These are phyloP conservation scores for Arthrobotrys pseudoclavata DNA, from an alignment of 2,329 filamentous ascomycete genomes.

Conservation along the genomic window DNA sequence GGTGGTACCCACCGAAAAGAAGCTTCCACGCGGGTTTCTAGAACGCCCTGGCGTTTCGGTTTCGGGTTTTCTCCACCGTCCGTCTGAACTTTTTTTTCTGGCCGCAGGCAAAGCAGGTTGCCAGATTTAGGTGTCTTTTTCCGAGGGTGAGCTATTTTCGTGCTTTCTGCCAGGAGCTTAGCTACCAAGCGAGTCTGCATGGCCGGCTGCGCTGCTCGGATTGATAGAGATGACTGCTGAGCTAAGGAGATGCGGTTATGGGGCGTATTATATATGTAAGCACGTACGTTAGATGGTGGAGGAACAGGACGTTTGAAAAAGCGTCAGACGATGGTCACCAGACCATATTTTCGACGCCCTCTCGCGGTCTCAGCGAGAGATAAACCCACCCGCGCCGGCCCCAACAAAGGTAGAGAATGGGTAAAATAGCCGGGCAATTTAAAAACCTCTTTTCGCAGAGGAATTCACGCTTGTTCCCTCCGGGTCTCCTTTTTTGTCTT, in stretches of 20 bases:
- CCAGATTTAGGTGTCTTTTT: slow-evolving; percentile 18
- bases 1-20: slow-evolving; percentile 14
- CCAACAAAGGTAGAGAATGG: slow-evolving; percentile 17
- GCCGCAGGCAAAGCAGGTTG: not conserved
- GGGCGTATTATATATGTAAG: slow-evolving; percentile 3
- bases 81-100: slow-evolving; percentile 17
- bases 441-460: slow-evolving; percentile 16
- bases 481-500: not conserved
- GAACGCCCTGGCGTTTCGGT: slow-evolving; percentile 14
- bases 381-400: not conserved
- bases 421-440: slow-evolving; percentile 38
- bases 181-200: slow-evolving; percentile 11
- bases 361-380: not conserved
- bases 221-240: slow-evolving; percentile 1
- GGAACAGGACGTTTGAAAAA: not conserved
- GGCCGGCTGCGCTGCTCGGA: not conserved
- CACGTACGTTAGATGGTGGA: slow-evolving; percentile 6
- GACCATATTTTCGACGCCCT: slow-evolving; percentile 16
- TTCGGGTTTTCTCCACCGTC: slow-evolving; percentile 24
- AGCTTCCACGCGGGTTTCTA: slow-evolving; percentile 45
- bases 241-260: not conserved
- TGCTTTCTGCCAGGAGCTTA: slow-evolving; percentile 7
- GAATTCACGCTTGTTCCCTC: slow-evolving; percentile 29
- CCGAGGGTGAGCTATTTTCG: slow-evolving; percentile 18
- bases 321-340: slow-evolving; percentile 37